Conservation (phyloP, 768 basidiomycete species). For the Pleurotus salmoneostramineus region DNA sequence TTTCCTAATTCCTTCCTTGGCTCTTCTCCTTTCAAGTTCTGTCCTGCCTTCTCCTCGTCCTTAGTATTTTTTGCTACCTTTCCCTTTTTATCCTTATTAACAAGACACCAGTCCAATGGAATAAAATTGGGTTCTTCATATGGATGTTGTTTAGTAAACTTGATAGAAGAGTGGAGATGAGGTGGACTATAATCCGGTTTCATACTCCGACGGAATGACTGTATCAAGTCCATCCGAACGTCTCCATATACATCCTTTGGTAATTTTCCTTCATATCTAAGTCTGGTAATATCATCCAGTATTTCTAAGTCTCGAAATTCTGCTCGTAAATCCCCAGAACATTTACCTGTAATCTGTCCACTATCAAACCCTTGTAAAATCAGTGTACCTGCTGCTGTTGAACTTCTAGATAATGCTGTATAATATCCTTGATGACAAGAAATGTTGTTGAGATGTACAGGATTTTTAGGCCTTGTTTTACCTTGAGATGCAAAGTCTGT, state of each 20-base stretch:
- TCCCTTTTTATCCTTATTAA: too few species aligned
- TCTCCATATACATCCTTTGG: neutral
- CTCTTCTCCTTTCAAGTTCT: too few species aligned
- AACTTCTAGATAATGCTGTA: conserved; percentile 24
- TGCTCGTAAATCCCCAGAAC: neutral
- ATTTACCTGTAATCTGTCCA: neutral
- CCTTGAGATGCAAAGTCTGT: conserved; percentile 19
- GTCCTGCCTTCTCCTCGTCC: too few species aligned
- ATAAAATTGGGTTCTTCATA: neutral
- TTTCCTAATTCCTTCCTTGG: too few species aligned
- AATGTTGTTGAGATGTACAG: conserved; percentile 18
- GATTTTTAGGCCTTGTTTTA: conserved; percentile 13
- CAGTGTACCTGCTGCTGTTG: conserved; percentile 16
- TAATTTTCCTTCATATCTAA: conserved; percentile 3
- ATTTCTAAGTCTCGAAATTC: conserved; percentile 15
- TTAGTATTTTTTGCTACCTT: too few species aligned
- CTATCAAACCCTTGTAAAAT: conserved; percentile 16
- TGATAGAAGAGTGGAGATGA: neutral
- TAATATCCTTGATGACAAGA: conserved; percentile 13
- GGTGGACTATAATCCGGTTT: neutral
- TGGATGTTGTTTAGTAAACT: neutral
- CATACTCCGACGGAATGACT: neutral
- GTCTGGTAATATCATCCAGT: conserved; percentile 12
- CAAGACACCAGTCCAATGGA: too few species aligned
- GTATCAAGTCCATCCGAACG: neutral